Evolutionary conservation across 495 filamentous ascomycete species (phyloP).

Genomic region (Penicillium chermesinum): DNA sequence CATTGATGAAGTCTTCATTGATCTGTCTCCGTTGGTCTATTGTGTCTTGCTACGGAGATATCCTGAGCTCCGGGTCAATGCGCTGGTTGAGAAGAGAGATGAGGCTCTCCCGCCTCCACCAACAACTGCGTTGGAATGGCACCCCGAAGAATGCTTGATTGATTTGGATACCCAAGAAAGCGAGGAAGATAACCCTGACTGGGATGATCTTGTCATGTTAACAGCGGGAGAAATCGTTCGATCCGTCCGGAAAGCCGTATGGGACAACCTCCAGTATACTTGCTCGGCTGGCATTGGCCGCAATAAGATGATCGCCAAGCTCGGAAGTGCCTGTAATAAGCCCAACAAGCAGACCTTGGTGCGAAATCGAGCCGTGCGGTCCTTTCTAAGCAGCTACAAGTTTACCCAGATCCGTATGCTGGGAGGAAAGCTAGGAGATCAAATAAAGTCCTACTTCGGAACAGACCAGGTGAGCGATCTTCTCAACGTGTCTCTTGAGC

Average conservation of each 20-base stretch:
- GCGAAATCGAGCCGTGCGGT: constrained; percentile 71
- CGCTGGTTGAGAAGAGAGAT: constrained; percentile 65
- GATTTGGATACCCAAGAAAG: constrained; percentile 67
- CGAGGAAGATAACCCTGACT: constrained; percentile 81
- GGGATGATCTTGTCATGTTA: constrained; percentile 89
- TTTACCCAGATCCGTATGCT: constrained; percentile 96
- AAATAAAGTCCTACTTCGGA: constrained; percentile 68
- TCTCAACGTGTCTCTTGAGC: constrained; percentile 64
- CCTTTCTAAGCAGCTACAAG: constrained; percentile 80
- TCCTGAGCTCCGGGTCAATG: constrained; percentile 60
- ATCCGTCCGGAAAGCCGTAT: constrained; percentile 62
- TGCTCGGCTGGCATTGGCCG: constrained; percentile 82
- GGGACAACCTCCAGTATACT: constrained; percentile 71
- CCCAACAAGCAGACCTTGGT: constrained; percentile 91
- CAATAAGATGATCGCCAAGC: constrained; percentile 94
- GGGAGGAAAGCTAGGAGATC: constrained; percentile 91
- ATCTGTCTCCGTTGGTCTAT: constrained; percentile 79
- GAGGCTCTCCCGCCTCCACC: constrained; percentile 70
- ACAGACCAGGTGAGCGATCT: constrained; percentile 79
- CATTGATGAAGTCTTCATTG: constrained; percentile 88
- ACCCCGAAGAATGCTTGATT: constrained; percentile 65
- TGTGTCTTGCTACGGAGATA: constrained; percentile 70
- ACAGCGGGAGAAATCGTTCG: constrained; percentile 85
- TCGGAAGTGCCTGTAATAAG: constrained; percentile 86
- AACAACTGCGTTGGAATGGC: constrained; percentile 73